Conservation (phyloP, 306 rosid genomes). For the Crotalaria pallida region DNA sequence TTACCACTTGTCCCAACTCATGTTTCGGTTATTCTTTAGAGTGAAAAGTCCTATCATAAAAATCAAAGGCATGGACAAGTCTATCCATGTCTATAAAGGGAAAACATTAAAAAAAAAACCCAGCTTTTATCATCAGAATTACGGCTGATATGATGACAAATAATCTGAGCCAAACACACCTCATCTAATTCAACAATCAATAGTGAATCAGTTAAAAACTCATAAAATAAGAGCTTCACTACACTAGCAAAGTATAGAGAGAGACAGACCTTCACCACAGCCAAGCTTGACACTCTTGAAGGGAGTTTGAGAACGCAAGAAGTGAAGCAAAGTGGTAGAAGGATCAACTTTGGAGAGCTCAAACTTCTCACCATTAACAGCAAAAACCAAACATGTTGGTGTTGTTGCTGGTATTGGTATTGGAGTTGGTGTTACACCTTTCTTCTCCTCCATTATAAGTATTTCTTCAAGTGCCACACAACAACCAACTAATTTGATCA, state of each 20-base stretch:
- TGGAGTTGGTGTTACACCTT: too few species aligned
- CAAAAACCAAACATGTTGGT: constrained; percentile 37
- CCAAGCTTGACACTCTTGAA: constrained; percentile 81
- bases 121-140: too few species aligned
- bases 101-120: background rate
- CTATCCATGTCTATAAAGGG: background rate
- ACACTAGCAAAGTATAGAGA: too few species aligned
- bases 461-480: constrained; percentile 9
- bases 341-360: constrained; percentile 53
- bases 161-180: background rate
- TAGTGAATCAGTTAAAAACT: too few species aligned
- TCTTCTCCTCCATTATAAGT: too few species aligned
- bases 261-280: constrained; percentile 70
- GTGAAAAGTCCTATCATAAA: background rate
- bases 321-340: constrained; percentile 67
- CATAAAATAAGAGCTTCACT: background rate
- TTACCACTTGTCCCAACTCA: too few species aligned
- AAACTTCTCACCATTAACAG: constrained; percentile 60
- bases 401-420: background rate
- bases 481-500: too few species aligned
- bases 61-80: background rate
- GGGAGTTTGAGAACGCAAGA: constrained; percentile 59
- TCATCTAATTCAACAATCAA: background rate
- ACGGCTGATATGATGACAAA: too few species aligned
- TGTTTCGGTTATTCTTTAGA: too few species aligned